Conservation (phyloP, 768 basidiomycete genomes). For the Boletellus ananas region DNA sequence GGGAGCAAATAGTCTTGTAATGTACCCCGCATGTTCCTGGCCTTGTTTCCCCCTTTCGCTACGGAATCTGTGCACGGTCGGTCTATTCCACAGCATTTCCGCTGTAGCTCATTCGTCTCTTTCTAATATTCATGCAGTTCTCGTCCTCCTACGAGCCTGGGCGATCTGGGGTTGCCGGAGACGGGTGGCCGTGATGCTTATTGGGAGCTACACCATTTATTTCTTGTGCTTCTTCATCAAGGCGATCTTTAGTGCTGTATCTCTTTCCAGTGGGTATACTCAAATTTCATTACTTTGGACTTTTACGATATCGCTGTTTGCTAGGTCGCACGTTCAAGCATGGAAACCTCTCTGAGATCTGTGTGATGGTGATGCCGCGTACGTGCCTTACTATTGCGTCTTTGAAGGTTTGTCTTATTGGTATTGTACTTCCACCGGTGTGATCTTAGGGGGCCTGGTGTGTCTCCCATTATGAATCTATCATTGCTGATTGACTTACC, state of each 20-base stretch:
- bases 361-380: conserved; percentile 1
- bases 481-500: not conserved
- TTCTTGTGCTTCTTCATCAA: not conserved
- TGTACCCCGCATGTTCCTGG: too few relatives aligned
- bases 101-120: too few relatives aligned
- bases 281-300: not conserved
- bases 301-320: not conserved
- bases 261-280: not conserved
- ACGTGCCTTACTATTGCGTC: not conserved
- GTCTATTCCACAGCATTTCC: too few relatives aligned
- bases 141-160: too few relatives aligned
- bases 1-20: conserved; percentile 6
- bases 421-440: too few relatives aligned
- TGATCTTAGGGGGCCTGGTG: not conserved
- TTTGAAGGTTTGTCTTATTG: not conserved
- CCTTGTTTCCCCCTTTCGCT: too few relatives aligned
- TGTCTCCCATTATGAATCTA: not conserved
- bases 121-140: too few relatives aligned
- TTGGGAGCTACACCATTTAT: conserved; percentile 7
- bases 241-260: not conserved
- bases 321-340: not conserved
- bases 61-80: too few relatives aligned
- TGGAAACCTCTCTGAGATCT: not conserved
- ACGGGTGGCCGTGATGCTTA: not conserved
- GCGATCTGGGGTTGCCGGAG: conserved; percentile 4